Base-by-base conservation (phyloP, 169 alveolate species). In the Plasmodium relictum region DNA sequence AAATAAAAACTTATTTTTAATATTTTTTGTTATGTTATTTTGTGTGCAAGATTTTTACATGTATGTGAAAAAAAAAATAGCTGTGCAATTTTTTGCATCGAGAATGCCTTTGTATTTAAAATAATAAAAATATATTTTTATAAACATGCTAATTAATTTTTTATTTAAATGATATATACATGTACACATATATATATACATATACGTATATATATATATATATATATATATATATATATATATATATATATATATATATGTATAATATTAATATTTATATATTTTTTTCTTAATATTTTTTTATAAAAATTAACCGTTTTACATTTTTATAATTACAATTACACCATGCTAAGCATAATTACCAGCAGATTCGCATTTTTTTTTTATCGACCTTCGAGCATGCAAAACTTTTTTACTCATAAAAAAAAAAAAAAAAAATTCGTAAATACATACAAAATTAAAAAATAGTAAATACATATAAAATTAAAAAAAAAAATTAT, bases 331-430 rank as follows among this genome's bases (percentile, higher is more conserved):
- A 58, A 58, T 20, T 58, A 0, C 31, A 58, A 58, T 20, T 20
- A 2, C 66, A 5, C 22, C 14, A 31, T 3, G 7, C 26, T 62
- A 31, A 2, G 3, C 6, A 2, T 31, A 31, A 31, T 31, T 31
- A 31, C 39, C 39, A 31, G 71, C 48, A 62, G 2, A 20, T 56
- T 10, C 5, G 39, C 39, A 31, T 62, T 62, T 62, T 62, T 62
- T 22, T 62, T 62, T 62, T 62, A 16, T 62, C 71, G 71, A 62
- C 71, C 71, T 20, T 62, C 48, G 71, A 62, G 71, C 71, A 62
- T 62, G 71, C 71, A 26, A 62, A 62, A 9, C 18, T 9, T 7
- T 9, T 62, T 62, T 9, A 24, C 3, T 31, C 0, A 18, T 0
- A 20, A 8, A 62, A 62, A 8, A 45, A 70, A 70, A 70, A 70